These are phyloP conservation scores for Candida peoriensis DNA, from an alignment of 805 yeast species.

Conservation along the genomic window DNA sequence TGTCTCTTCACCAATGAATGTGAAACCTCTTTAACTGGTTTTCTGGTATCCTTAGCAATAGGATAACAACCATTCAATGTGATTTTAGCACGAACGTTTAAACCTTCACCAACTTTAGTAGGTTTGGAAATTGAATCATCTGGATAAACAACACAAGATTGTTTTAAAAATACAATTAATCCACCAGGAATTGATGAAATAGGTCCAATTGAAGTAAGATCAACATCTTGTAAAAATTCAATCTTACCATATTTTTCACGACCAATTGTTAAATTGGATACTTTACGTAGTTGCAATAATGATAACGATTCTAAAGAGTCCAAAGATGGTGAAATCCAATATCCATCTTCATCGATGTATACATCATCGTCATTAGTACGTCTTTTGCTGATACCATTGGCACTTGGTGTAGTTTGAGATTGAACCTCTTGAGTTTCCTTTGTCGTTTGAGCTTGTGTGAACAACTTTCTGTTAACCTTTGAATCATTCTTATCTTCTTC, in stretches of 20 bases:
- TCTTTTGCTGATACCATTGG: slow-evolving; percentile 2
- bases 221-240: slow-evolving; percentile 77
- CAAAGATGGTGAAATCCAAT: slow-evolving; percentile 80
- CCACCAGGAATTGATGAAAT: slow-evolving; percentile 62
- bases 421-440: neutral
- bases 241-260: slow-evolving; percentile 68
- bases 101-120: slow-evolving; percentile 65
- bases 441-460: neutral
- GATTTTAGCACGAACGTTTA: slow-evolving; percentile 70
- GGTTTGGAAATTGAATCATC: slow-evolving; percentile 52
- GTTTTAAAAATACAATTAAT: slow-evolving; percentile 54
- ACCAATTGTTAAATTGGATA: slow-evolving; percentile 69
- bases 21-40: slow-evolving; percentile 71
- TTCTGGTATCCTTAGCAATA: slow-evolving; percentile 59
- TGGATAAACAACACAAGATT: slow-evolving; percentile 68
- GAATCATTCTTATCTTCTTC: neutral
- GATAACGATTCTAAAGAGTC: slow-evolving; percentile 56
- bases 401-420: neutral
- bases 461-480: neutral
- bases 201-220: slow-evolving; percentile 62
- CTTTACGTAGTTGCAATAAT: slow-evolving; percentile 57
- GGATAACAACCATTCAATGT: slow-evolving; percentile 82
- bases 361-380: slow-evolving; percentile 7
- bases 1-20: slow-evolving; percentile 69
- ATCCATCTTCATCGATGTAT: slow-evolving; percentile 57